These are phyloP conservation scores for Saxophila tyrrhenica DNA, from an alignment of 495 filamentous ascomycete species.

Conservation along the genomic window DNA sequence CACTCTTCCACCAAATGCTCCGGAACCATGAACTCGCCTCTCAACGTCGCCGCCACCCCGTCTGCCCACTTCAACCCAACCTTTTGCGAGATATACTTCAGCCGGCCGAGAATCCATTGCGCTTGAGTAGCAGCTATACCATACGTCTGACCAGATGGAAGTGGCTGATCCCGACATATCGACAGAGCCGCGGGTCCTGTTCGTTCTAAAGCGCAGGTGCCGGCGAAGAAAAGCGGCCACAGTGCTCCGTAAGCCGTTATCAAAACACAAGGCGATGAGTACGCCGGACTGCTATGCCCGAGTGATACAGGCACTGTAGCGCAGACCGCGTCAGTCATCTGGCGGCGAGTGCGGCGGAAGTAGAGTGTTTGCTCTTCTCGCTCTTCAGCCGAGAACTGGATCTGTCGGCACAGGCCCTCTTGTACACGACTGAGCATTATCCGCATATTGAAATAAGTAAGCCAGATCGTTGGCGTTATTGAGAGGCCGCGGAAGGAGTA, in stretches of 20 bases:
- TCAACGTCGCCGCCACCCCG: conserved; percentile 12
- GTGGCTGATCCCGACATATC: not conserved
- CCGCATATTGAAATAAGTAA: conserved; percentile 7
- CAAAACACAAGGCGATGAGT: conserved; percentile 1
- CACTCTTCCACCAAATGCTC: not conserved
- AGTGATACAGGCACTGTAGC: conserved; percentile 6
- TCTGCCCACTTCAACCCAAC: conserved; percentile 15
- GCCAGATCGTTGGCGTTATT: conserved; percentile 3
- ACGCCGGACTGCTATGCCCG: conserved; percentile 4
- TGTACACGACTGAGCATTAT: conserved; percentile 12
- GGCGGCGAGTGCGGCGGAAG: conserved; percentile 12
- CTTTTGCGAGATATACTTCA: conserved; percentile 8
- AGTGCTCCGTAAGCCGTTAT: conserved; percentile 11
- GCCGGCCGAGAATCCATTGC: conserved; percentile 10
- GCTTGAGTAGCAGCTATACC: conserved; percentile 5
- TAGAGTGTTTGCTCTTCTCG: conserved; percentile 9
- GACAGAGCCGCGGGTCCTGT: not conserved
- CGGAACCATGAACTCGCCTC: conserved; percentile 6
- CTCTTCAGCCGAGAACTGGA: conserved; percentile 3
- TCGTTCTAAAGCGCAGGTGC: conserved; percentile 14
- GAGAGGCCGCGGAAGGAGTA: not conserved
- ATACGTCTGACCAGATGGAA: not conserved
- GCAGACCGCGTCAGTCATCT: conserved; percentile 18
- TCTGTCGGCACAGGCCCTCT: conserved; percentile 6
- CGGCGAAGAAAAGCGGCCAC: conserved; percentile 21